Evolutionary conservation across 352 stramenopile genomes (phyloP).

Genomic region (Phytophthora palmivora): DNA sequence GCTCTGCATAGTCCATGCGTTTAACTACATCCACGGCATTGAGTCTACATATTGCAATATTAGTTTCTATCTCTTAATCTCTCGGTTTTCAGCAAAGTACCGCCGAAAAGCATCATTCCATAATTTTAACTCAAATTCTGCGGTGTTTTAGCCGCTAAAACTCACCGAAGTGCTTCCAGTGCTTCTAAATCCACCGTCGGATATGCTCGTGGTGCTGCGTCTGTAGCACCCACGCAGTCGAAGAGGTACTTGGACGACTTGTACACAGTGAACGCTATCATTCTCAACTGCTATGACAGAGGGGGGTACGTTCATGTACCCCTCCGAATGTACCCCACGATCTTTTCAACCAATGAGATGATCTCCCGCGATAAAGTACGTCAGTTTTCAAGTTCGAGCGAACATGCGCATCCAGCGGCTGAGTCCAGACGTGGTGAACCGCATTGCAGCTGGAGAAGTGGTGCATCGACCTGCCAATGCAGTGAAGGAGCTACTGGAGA

Average conservation of each 20-base stretch:
- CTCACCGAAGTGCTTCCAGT: conserved; percentile 56
- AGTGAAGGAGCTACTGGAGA: conserved; percentile 99
- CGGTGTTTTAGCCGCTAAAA: conserved; percentile 7
- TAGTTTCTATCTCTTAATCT: not conserved
- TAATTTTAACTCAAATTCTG: no score
- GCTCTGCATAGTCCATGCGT: conserved; percentile 58
- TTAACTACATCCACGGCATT: conserved; percentile 61
- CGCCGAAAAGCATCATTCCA: no score
- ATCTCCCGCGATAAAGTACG: conserved; percentile 59
- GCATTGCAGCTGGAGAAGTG: conserved; percentile 95
- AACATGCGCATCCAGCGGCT: conserved; percentile 86
- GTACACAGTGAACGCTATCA: conserved; percentile 62
- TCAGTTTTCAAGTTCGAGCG: conserved; percentile 18
- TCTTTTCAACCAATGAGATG: conserved; percentile 41
- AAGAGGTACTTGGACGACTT: conserved; percentile 79
- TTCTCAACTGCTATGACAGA: conserved; percentile 13
- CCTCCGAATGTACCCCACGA: conserved; percentile 2
- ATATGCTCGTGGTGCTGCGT: conserved; percentile 15
- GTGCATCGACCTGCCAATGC: conserved; percentile 95
- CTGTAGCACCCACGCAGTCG: conserved; percentile 46
- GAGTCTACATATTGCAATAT: conserved; percentile 31
- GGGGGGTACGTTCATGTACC: conserved; percentile 10
- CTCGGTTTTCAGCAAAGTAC: no score
- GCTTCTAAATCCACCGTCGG: conserved; percentile 44
- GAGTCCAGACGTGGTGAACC: conserved; percentile 93